Percentiles rank a stretch among this genome's conserved stretches.
Evolutionary conservation across 1,284 basidiomycete species (phyloP).

Genomic region (Cryptococcus amylolentus): DNA sequence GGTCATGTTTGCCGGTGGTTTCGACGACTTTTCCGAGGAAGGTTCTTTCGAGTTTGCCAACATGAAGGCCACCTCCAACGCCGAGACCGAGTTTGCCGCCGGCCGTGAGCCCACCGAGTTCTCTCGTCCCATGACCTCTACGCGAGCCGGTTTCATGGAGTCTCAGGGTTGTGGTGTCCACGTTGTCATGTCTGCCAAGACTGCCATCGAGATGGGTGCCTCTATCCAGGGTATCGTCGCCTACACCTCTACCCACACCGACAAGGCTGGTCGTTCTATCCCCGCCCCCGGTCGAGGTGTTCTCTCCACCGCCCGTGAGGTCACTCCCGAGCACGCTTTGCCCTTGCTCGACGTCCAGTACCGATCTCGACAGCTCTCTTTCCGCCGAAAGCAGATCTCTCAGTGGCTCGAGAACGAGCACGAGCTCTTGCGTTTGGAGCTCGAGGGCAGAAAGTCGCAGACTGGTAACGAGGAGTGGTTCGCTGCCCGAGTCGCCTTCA

Average conservation of each 20-base stretch:
- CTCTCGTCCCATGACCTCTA: conserved; percentile 94
- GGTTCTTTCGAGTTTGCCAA: conserved; percentile 97
- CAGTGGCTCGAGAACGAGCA: conserved; percentile 91
- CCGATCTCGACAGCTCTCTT: conserved; percentile 82
- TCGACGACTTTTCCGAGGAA: conserved; percentile 96
- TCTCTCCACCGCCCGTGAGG: conserved; percentile 76
- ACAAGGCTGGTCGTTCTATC: conserved; percentile 91
- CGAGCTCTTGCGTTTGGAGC: conserved; percentile 71
- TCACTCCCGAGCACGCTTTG: conserved; percentile 63
- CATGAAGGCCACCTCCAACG: conserved; percentile 99
- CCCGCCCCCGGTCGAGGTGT: conserved; percentile 90
- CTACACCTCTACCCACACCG: conserved; percentile 95
- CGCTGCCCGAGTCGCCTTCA: conserved; percentile 67
- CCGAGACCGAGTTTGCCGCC: conserved; percentile 95
- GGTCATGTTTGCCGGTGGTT: conserved; percentile 98
- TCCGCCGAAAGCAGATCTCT: conserved; percentile 88
- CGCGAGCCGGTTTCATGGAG: conserved; percentile 97
- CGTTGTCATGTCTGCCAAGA: conserved; percentile 93
- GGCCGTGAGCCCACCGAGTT: conserved; percentile 98
- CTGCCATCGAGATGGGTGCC: conserved; percentile 87
- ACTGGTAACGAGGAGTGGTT: conserved; percentile 66
- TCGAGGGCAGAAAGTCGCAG: conserved; percentile 58
- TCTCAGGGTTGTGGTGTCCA: conserved; percentile 95
- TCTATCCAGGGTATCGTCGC: conserved; percentile 90
- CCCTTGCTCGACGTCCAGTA: conserved; percentile 79